phyloP scores from a whole-genome alignment of 2,329 filamentous ascomycete genomes.

The Aquanectria penicillioides region DNA sequence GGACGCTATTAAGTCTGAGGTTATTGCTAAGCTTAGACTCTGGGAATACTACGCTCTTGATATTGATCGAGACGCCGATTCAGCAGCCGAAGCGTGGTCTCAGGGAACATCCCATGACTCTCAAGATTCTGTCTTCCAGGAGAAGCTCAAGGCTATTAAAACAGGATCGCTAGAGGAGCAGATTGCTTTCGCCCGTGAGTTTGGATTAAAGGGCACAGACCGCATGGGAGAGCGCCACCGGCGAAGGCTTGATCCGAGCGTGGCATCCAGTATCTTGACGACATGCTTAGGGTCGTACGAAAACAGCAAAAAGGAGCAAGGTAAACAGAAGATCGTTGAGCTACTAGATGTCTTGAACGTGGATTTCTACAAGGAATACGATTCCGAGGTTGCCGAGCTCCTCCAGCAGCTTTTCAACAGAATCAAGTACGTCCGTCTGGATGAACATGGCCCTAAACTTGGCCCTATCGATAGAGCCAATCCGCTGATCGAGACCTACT shows the following conservation, averaged over 20 bases:
- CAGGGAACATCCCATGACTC: slow-evolving; percentile 66
- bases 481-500: slow-evolving; percentile 93
- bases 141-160: slow-evolving; percentile 58
- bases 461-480: slow-evolving; percentile 81
- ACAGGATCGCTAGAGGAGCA: slow-evolving; percentile 57
- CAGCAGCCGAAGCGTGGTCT: slow-evolving; percentile 77
- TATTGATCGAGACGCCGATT: slow-evolving; percentile 76
- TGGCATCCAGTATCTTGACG: slow-evolving; percentile 67
- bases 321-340: slow-evolving; percentile 64
- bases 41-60: slow-evolving; percentile 96
- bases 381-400: slow-evolving; percentile 82
- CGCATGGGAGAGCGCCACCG: slow-evolving; percentile 83
- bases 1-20: slow-evolving; percentile 83
- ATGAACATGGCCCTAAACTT: slow-evolving; percentile 87
- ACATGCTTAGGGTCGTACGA: slow-evolving; percentile 70
- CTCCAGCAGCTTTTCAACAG: slow-evolving; percentile 93
- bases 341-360: slow-evolving; percentile 88
- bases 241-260: slow-evolving; percentile 73
- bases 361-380: slow-evolving; percentile 91
- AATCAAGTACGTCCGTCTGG: slow-evolving; percentile 93
- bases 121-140: slow-evolving; percentile 51
- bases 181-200: slow-evolving; percentile 71
- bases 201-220: slow-evolving; percentile 77
- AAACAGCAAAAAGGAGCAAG: slow-evolving; percentile 59
- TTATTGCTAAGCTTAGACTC: slow-evolving; percentile 79